Percentiles rank a stretch among this genome's conserved stretches.
Conservation (phyloP, 768 basidiomycete species). For the Boletus reticuloceps region DNA sequence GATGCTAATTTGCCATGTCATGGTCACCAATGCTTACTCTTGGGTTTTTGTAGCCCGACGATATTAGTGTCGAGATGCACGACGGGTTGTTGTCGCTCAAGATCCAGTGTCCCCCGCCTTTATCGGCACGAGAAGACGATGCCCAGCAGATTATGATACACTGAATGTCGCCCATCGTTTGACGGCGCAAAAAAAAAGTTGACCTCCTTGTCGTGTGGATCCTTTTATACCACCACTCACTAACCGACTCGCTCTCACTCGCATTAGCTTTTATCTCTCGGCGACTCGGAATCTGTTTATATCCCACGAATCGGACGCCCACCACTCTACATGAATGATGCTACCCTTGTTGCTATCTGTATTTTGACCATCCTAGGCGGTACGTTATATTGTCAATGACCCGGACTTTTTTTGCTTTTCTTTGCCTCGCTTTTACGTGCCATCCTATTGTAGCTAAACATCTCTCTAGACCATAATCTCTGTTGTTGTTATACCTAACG, state of each 20-base stretch:
- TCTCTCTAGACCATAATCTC: slow-evolving; percentile 1
- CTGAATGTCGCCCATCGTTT: slow-evolving; percentile 31
- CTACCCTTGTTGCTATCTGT: background rate
- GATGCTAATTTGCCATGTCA: background rate
- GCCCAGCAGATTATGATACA: slow-evolving; percentile 48
- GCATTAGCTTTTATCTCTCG: too few species aligned
- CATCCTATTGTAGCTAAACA: too few species aligned
- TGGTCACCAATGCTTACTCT: slow-evolving; percentile 1
- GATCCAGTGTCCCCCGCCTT: slow-evolving; percentile 48
- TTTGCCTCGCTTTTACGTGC: too few species aligned
- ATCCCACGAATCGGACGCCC: background rate
- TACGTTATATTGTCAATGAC: slow-evolving; percentile 5
- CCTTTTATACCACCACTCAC: slow-evolving; percentile 4
- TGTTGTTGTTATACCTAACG: slow-evolving; percentile 13
- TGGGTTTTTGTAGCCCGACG: slow-evolving; percentile 41
- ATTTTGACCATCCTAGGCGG: background rate
- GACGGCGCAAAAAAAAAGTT: background rate
- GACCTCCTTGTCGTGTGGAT: slow-evolving; percentile 9
- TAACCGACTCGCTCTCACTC: background rate
- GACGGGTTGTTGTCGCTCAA: slow-evolving; percentile 60
- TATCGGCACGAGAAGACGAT: slow-evolving; percentile 34
- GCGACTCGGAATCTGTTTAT: background rate
- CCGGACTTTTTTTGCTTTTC: background rate
- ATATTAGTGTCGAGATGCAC: slow-evolving; percentile 53
- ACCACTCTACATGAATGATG: too few species aligned